These are phyloP conservation scores for Botrytis elliptica DNA, from an alignment of 2,329 filamentous ascomycete genomes.

Conservation along the genomic window DNA sequence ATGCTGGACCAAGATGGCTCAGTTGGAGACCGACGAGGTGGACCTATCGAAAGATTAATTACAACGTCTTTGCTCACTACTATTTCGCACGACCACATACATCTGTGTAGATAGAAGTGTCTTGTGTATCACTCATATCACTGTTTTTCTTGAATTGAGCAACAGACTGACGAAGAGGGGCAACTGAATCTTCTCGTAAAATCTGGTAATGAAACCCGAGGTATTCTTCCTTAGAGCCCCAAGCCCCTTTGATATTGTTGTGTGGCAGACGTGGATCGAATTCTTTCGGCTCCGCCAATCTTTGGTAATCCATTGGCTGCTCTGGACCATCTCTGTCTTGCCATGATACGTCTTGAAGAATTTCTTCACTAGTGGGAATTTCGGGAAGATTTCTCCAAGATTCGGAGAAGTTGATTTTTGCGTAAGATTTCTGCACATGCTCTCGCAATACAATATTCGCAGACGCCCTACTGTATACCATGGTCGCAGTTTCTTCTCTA, in stretches of 20 bases:
- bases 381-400: constrained; percentile 49
- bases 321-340: background rate
- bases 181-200: constrained; percentile 70
- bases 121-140: constrained; percentile 54
- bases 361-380: constrained; percentile 53
- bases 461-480: constrained; percentile 2
- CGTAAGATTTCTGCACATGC: constrained; percentile 20
- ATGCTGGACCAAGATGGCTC: constrained; percentile 60
- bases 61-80: background rate
- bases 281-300: constrained; percentile 20
- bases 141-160: constrained; percentile 53
- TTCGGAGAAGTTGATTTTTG: constrained; percentile 7
- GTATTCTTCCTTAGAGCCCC: constrained; percentile 62
- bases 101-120: constrained; percentile 67
- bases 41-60: constrained; percentile 49
- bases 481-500: background rate
- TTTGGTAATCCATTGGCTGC: constrained; percentile 33
- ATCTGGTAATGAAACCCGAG: constrained; percentile 73
- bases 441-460: background rate
- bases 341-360: constrained; percentile 41
- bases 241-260: constrained; percentile 58
- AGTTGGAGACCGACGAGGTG: constrained; percentile 65
- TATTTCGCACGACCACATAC: constrained; percentile 43
- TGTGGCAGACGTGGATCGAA: constrained; percentile 33
- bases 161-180: constrained; percentile 67